Conservation (phyloP, 192 early-diverging fungal species). For the Diversispora epigaea region DNA sequence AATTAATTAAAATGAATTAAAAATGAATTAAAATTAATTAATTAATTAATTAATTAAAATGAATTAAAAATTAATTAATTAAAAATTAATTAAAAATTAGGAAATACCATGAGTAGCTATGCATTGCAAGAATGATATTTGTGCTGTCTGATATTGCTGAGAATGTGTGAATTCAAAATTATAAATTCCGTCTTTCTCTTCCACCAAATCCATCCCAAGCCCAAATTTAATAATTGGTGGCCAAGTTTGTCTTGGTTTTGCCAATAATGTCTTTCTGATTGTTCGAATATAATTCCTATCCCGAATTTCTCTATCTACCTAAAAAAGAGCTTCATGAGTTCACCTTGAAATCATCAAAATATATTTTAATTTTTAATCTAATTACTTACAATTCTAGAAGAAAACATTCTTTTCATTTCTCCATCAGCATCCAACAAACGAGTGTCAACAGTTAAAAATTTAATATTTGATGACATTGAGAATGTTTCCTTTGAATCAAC, state of each 20-base stretch:
- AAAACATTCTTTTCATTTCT: slow-evolving; percentile 90
- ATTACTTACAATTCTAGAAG: slow-evolving; percentile 71
- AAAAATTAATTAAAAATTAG: background rate
- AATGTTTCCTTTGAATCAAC: slow-evolving; percentile 11
- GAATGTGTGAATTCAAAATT: slow-evolving; percentile 70
- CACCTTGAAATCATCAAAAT: background rate
- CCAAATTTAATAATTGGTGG: slow-evolving; percentile 55
- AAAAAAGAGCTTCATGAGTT: slow-evolving; percentile 4
- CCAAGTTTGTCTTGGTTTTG: slow-evolving; percentile 73
- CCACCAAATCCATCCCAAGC: slow-evolving; percentile 48
- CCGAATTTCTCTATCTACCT: slow-evolving; percentile 47
- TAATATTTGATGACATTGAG: slow-evolving; percentile 26
- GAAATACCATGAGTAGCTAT: slow-evolving; percentile 60
- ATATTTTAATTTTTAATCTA: background rate
- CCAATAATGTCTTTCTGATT: slow-evolving; percentile 57
- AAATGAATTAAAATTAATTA: background rate
- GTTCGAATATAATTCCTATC: slow-evolving; percentile 51
- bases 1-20: background rate
- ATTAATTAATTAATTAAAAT: background rate
- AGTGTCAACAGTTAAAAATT: slow-evolving; percentile 58
- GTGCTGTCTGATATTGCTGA: slow-evolving; percentile 68
- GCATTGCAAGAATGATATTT: slow-evolving; percentile 71
- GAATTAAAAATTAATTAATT: background rate
- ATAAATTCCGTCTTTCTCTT: slow-evolving; percentile 39
- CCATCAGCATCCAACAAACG: slow-evolving; percentile 77